Base-by-base conservation (phyloP, 768 basidiomycete genomes). In the Suillus variegatus region DNA sequence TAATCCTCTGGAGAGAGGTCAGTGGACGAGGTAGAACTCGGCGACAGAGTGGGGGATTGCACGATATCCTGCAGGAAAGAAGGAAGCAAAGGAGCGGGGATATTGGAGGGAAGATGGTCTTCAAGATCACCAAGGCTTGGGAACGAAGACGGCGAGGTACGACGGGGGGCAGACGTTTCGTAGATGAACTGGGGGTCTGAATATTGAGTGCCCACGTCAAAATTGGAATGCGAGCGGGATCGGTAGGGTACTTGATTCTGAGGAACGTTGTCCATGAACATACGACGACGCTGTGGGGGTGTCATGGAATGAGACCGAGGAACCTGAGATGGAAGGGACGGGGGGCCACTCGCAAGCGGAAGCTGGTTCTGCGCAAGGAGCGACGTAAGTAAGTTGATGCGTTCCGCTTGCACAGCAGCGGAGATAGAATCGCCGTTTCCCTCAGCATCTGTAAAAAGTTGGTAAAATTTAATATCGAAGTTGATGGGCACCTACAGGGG, bases 361-460 rank as follows among this genome's bases (percentile, higher is more conserved):
- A 74, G 66, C 67, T 87, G 84, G 20, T 84, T 84, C 71, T 87
- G 86, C 2, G 86, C 78, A 61, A 94, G 85, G 51, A 93, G 88
- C 60, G 88, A 86, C 2, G 91, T 90, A 60, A 94, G 83, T 22
- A 94, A 82, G 32, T 89, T 88, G 68, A 94, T 93, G 62, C 93
- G 87, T 73, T 94, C 93, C 18, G 91, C 88, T 76, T 94, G 93
- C 51, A 94, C 92, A 28, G 91, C 90, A 44, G 89, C 85, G 54
- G 92, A 93, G 71, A 94, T 92, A 4, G 91, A 93, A 75, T 94
- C 93, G 4, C 92, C 91, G 70, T 94, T 94, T 2, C 93, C 93
- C 73, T 94, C 93, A 14, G 93, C 93, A 68, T 93, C 92, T 93
- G 66, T 22, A 55, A 52, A 63, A 28, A 56, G 61, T 43, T 56